These are phyloP conservation scores for Rostrohypoxylon terebratum DNA, from an alignment of 495 filamentous ascomycete species.

Conservation along the genomic window DNA sequence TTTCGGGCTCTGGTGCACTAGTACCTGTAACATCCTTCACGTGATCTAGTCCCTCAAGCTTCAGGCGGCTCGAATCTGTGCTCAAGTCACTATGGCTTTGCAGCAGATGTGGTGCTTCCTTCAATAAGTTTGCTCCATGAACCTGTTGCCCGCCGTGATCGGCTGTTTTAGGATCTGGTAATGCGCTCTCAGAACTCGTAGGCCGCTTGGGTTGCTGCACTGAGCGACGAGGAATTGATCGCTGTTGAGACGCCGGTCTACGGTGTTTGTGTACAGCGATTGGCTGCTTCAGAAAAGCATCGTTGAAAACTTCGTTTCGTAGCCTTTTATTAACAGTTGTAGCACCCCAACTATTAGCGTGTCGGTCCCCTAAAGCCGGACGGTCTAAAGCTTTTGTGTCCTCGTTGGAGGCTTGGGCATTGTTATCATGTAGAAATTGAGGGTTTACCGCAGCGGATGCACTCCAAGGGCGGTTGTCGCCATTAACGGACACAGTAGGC, in stretches of 20 bases:
- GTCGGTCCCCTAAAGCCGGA: slow-evolving; percentile 60
- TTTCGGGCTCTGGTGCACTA: slow-evolving; percentile 67
- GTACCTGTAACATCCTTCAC: slow-evolving; percentile 64
- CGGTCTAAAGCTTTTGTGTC: slow-evolving; percentile 38
- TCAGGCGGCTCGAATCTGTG: slow-evolving; percentile 20
- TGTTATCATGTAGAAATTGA: slow-evolving; percentile 27
- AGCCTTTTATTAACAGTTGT: slow-evolving; percentile 91
- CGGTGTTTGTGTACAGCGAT: slow-evolving; percentile 70
- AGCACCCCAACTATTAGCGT: slow-evolving; percentile 89
- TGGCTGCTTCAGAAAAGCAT: slow-evolving; percentile 88
- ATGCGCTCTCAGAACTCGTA: slow-evolving; percentile 39
- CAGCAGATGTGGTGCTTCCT: slow-evolving; percentile 24
- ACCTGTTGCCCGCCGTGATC: slow-evolving; percentile 7
- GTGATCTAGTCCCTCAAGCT: slow-evolving; percentile 34
- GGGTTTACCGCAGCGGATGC: slow-evolving; percentile 50
- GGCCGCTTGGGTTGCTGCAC: slow-evolving; percentile 54
- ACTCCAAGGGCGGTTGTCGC: slow-evolving; percentile 50
- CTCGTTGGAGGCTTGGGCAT: slow-evolving; percentile 7
- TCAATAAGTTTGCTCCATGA: slow-evolving; percentile 21
- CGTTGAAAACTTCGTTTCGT: slow-evolving; percentile 91
- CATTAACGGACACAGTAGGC: slow-evolving; percentile 45
- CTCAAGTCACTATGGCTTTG: slow-evolving; percentile 54
- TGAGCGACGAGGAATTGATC: slow-evolving; percentile 62
- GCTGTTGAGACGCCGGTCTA: slow-evolving; percentile 68
- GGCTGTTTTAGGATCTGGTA: slow-evolving; percentile 15